Conservation (phyloP, 2,329 filamentous ascomycete genomes). For the Orbilia quercus region DNA sequence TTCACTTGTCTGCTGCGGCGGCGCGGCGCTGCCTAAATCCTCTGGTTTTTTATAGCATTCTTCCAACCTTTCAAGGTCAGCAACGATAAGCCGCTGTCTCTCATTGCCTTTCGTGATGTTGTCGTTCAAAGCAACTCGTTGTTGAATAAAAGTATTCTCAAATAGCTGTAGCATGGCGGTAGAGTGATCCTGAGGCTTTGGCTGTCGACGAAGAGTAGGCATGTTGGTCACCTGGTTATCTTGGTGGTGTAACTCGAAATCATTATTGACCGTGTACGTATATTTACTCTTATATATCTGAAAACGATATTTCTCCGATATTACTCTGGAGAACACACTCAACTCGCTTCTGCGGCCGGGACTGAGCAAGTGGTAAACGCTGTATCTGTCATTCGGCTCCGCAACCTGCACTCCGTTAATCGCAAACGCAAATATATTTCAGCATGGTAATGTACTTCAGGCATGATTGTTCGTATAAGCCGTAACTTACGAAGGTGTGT, state of each 20-base stretch:
- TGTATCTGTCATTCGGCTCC: slow-evolving; percentile 27
- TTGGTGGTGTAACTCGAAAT: too few species aligned
- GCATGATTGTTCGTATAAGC: too few species aligned
- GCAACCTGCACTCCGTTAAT: slow-evolving; percentile 2
- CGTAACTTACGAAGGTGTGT: not conserved
- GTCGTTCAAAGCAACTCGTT: too few species aligned
- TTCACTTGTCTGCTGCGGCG: too few species aligned
- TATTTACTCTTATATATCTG: slow-evolving; percentile 2
- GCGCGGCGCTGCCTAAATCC: slow-evolving; percentile 16
- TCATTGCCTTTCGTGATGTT: too few species aligned
- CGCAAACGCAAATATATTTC: not conserved
- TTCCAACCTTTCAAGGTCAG: slow-evolving; percentile 3
- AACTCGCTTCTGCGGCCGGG: not conserved
- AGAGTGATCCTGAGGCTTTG: too few species aligned
- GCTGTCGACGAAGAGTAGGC: too few species aligned
- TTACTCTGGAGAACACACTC: slow-evolving; percentile 1
- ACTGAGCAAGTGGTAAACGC: slow-evolving; percentile 1
- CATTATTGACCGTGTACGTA: too few species aligned
- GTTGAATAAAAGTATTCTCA: too few species aligned
- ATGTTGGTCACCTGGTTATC: too few species aligned
- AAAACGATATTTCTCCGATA: slow-evolving; percentile 33
- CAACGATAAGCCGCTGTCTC: not conserved
- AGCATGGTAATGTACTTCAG: too few species aligned
- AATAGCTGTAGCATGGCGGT: too few species aligned
- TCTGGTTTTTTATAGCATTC: slow-evolving; percentile 23